Conservation (phyloP, 306 rosid genomes). For the Gynostemma pentaphyllum region DNA sequence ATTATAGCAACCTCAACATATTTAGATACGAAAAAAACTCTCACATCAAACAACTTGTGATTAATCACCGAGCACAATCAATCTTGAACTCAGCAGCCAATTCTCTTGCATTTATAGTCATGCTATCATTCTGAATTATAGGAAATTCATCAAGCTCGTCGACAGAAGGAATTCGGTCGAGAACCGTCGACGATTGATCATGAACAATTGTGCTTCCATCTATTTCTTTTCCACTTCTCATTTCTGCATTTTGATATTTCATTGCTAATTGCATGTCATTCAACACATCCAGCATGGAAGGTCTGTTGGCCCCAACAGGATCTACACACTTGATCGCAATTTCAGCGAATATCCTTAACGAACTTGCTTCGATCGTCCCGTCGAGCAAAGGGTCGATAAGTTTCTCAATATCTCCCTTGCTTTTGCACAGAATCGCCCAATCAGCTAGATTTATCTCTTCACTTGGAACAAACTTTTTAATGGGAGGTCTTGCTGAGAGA, state of each 20-base stretch:
- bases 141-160: not conserved
- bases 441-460: not conserved
- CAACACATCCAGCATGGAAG: constrained; percentile 8
- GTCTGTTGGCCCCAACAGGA: not conserved
- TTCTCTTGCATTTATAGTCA: not conserved
- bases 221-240: not conserved
- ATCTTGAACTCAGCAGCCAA: not conserved
- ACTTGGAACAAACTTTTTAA: not conserved
- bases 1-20: not conserved
- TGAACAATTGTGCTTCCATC: not conserved
- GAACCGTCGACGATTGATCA: not conserved
- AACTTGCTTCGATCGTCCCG: not conserved
- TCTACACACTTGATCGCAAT: constrained; percentile 6
- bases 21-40: not conserved
- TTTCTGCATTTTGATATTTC: not conserved
- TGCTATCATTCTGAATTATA: not conserved
- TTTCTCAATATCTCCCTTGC: not conserved
- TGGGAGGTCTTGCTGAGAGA: constrained; percentile 1
- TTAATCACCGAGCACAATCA: not conserved
- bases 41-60: not conserved
- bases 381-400: not conserved
- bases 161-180: not conserved
- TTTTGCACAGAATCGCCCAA: not conserved
- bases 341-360: constrained; percentile 1
- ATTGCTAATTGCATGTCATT: not conserved